Base-by-base conservation (phyloP, 495 filamentous ascomycete species). In the Pyrenula massariospora region DNA sequence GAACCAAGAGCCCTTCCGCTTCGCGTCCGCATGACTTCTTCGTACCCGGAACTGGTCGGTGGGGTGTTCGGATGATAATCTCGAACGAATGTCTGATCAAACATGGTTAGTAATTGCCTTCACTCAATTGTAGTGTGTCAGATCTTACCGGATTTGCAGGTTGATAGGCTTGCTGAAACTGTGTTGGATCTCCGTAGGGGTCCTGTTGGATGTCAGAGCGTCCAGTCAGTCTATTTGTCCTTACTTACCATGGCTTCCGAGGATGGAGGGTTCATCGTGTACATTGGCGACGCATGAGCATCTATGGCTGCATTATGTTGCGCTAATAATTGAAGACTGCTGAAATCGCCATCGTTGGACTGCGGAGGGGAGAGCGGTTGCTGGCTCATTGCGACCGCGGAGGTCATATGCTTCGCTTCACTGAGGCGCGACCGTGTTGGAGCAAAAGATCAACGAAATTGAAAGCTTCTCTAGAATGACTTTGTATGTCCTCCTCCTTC, bases 311-410 rank as follows among this genome's bases (percentile, higher is more conserved):
- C 61, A 61, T 76, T 82, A 57, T 80, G 76, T 59, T 76, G 72
- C 42, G 77, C 60, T 12, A 76, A 56, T 36, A 79, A 67, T 47
- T 78, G 72, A 48, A 75, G 65, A 54, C 73, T 70, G 8, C 20
- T 5, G 50, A 52, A 52, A 21, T 52, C 50, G 10, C 50, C 50
- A 52, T 52, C 50, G 54, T 64, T 68, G 23, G 71, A 71, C 12
- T 66, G 69, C 15, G 66, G 66, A 56, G 76, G 74, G 10, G 75
- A 78, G 22, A 60, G 67, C 25, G 76, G 64, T 20, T 48, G 36
- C 20, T 21, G 54, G 20, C 15, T 22, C 54, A 56, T 31, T 20
- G 53, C 22, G n/a, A 31, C 19, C 50, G 8, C 19, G 50, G 19
- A 54, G 22, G 25, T 54, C 15, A 19, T 23, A 54, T 54, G 19